Evolutionary conservation across 495 filamentous ascomycete species (phyloP).

Genomic region (Hamigera avellanea): DNA sequence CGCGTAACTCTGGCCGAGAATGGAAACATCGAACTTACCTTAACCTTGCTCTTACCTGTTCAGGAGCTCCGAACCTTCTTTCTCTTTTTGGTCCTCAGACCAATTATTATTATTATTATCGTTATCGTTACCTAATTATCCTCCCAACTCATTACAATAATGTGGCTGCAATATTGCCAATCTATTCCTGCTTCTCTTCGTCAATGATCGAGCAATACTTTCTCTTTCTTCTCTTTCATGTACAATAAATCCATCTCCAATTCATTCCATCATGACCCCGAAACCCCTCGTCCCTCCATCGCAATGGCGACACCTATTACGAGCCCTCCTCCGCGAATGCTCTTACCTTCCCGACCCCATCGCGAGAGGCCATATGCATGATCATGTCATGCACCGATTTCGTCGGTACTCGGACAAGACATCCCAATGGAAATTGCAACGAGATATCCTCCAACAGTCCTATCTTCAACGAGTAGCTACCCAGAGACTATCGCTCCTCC

Average conservation of each 20-base stretch:
- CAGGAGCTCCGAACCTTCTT: conserved; percentile 5
- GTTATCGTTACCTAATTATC: too few species aligned
- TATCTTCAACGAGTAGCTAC: conserved; percentile 14
- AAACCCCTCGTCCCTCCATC: conserved; percentile 3
- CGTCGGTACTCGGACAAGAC: conserved; percentile 14
- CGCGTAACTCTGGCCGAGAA: conserved; percentile 12
- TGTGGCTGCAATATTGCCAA: conserved; percentile 7
- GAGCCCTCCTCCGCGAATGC: conserved; percentile 71
- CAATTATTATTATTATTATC: too few species aligned
- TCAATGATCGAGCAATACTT: too few species aligned
- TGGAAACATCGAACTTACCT: conserved; percentile 5
- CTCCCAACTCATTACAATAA: too few species aligned
- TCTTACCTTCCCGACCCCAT: conserved; percentile 71
- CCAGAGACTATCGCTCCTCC: conserved; percentile 25
- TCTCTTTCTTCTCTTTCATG: background rate
- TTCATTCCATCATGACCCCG: background rate
- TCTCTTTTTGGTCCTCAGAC: too few species aligned
- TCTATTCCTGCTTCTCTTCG: background rate
- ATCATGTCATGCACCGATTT: conserved; percentile 48
- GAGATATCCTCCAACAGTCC: conserved; percentile 6
- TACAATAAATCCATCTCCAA: conserved; percentile 1
- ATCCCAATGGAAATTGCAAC: conserved; percentile 1
- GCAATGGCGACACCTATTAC: conserved; percentile 53
- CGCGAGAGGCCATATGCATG: conserved; percentile 47
- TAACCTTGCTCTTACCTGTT: conserved; percentile 13